Percentiles rank a stretch among this genome's conserved stretches.
These are phyloP conservation scores for Vitis labrusca DNA, from an alignment of 164 flowering plant species.

Conservation along the genomic window DNA sequence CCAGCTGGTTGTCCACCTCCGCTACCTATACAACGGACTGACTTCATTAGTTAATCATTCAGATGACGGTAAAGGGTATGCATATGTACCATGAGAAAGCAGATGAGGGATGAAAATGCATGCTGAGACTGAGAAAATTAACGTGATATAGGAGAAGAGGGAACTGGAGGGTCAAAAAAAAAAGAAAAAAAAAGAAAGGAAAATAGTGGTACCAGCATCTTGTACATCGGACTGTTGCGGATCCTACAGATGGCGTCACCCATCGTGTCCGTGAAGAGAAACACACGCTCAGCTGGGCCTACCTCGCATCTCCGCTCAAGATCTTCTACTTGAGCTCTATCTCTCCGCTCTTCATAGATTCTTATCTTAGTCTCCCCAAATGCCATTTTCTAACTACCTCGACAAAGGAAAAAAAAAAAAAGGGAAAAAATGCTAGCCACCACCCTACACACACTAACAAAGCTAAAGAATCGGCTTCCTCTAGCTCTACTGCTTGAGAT, in stretches of 20 bases:
- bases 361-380: conserved; percentile 36
- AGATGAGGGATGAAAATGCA: too few species aligned
- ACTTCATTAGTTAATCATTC: too few species aligned
- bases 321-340: conserved; percentile 46
- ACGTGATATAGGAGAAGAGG: not conserved
- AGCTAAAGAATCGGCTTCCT: too few species aligned
- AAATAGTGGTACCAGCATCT: conserved; percentile 52
- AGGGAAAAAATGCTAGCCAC: not conserved
- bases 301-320: conserved; percentile 66
- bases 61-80: too few species aligned
- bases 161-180: not conserved
- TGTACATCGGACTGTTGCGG: conserved; percentile 49
- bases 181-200: not conserved
- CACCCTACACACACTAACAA: not conserved
- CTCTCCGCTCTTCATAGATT: conserved; percentile 40
- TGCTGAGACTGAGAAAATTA: not conserved
- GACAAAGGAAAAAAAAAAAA: not conserved
- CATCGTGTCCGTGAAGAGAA: conserved; percentile 60
- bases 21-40: conserved; percentile 45
- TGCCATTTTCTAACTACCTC: conserved; percentile 17
- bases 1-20: conserved; percentile 47
- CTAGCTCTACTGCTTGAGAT: too few species aligned
- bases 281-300: conserved; percentile 39
- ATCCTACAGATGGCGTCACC: conserved; percentile 81
- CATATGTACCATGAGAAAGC: too few species aligned